Conservation (phyloP, 2,329 filamentous ascomycete genomes). For the Cladophialophora psammophila region DNA sequence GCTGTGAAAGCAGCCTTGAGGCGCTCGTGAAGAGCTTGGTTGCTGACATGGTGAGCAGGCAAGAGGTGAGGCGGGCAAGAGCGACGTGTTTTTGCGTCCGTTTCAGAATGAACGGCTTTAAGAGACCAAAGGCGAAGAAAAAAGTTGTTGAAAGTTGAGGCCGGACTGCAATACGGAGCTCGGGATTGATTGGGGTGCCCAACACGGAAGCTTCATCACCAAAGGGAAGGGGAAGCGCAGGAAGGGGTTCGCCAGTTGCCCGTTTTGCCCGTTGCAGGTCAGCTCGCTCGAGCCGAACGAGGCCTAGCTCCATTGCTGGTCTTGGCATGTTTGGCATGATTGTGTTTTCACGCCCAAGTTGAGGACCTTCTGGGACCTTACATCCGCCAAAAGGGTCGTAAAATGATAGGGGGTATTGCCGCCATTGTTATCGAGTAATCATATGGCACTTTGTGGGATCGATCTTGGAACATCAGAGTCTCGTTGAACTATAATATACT, state of each 20-base stretch:
- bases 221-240: not conserved
- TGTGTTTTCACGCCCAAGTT: not conserved
- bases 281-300: not conserved
- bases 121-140: conserved; percentile 10
- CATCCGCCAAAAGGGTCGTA: not conserved
- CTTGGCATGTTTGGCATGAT: conserved; percentile 5
- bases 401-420: not conserved
- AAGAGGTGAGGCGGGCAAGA: conserved; percentile 46
- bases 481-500: not conserved
- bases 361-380: not conserved
- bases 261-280: not conserved
- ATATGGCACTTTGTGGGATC: not conserved
- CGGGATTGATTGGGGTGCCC: conserved; percentile 18
- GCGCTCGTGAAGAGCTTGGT: conserved; percentile 70
- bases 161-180: conserved; percentile 20
- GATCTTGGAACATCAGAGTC: not conserved
- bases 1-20: conserved; percentile 66
- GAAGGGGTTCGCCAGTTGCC: not conserved
- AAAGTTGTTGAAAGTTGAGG: conserved; percentile 9
- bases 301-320: not conserved
- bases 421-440: not conserved
- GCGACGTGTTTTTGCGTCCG: conserved; percentile 42
- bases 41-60: conserved; percentile 62
- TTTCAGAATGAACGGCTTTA: conserved; percentile 42
- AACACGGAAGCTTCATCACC: conserved; percentile 13